Evolutionary conservation across 169 alveolate species (phyloP), one percentile per base, ranked within the genome.

Genomic region (Plasmodium sp.): DNA sequence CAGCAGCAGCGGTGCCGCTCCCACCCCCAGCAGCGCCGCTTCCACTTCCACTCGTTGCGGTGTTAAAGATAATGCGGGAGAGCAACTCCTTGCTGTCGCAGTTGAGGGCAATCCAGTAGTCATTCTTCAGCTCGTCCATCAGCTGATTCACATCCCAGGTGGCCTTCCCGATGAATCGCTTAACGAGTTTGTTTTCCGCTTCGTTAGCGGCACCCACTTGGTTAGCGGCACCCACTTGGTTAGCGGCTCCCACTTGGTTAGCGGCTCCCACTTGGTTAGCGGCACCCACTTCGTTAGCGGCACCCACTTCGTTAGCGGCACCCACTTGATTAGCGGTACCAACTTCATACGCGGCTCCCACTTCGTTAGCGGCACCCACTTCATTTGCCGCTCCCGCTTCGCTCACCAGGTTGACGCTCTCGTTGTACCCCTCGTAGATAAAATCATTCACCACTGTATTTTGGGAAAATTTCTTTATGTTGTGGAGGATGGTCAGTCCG

Each of bases 381-480:
- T 84, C 83, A 18, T 43, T 22, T 22, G 27, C 33, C 16, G 3
- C 9, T n/a, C 54, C 62, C 12, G 36, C 3, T 0, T 41, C 1
- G 62, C 9, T 39, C 36, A 18, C 12, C 7, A 7, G 3, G 16
- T 88, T 45, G 1, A 88, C 90, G 43, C 71, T 41, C 56, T 88
- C 94, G 73, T 88, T 88, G 82, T 88, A 88, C 6, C 94, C 94
- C 73, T 88, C 94, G 36, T 88, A 88, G 58, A 88, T 58, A 41
- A 88, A 79, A 80, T 88, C 94, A 80, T 88, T 88, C 14, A 88
- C 56, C 2, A 88, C 72, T n/a, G 83, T 81, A 74, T 88, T 88
- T 88, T 88, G 80, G 14, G 94, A 88, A 34, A 58, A 62, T 43
- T 88, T 88, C 33, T 80, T 88, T 80, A 88, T 88, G 34, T 88